Percentiles rank a stretch among this genome's conserved stretches.
Conservation (phyloP, 148 eudicot species). For the Cornus suecica region DNA sequence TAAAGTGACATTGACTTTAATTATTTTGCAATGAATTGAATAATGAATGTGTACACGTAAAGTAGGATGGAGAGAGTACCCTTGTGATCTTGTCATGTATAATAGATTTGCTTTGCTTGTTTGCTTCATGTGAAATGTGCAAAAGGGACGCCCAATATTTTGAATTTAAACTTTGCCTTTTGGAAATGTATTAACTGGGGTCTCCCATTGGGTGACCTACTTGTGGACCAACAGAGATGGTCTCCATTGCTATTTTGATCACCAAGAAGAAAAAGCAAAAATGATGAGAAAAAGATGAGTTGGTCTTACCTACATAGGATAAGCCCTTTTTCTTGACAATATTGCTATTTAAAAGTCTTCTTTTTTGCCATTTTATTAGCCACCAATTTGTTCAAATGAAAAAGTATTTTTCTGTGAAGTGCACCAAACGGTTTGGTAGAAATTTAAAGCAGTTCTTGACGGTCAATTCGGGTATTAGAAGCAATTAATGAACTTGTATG, state of each 20-base stretch:
- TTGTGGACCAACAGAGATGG: neutral
- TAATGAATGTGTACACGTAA: no score
- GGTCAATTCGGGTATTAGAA: neutral
- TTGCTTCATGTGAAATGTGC: no score
- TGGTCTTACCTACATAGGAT: neutral
- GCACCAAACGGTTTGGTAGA: neutral
- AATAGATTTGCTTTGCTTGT: neutral
- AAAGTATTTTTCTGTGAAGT: neutral
- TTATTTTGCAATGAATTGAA: no score
- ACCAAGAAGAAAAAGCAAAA: neutral
- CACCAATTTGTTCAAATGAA: neutral
- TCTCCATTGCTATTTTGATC: neutral
- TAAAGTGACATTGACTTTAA: no score
- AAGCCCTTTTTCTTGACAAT: neutral
- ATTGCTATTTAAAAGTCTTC: neutral
- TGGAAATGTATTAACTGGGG: neutral
- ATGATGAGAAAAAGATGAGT: neutral
- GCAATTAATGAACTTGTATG: neutral
- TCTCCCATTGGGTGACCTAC: neutral
- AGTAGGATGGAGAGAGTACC: no score
- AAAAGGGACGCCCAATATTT: no score
- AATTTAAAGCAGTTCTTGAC: neutral
- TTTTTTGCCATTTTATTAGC: neutral
- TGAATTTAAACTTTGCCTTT: neutral
- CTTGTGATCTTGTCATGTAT: no score